A percentile compares a stretch with the other conserved stretches of the same genome.
phyloP scores from a whole-genome alignment of 495 filamentous ascomycete species.

The Talaromyces nanjingensis region DNA sequence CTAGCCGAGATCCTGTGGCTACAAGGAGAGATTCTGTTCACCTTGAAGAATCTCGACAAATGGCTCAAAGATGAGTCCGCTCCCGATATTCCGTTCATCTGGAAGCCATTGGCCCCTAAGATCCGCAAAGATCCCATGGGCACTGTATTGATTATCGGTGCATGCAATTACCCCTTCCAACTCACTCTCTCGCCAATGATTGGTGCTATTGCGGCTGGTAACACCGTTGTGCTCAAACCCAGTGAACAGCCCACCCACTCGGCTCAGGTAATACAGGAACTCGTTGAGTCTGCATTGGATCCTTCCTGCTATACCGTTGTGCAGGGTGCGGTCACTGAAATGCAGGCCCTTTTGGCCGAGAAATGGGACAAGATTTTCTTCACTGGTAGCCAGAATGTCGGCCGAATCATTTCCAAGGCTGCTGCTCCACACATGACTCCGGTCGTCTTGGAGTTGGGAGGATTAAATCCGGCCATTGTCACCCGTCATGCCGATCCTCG shows the following conservation, averaged over 20 bases:
- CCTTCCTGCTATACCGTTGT: slow-evolving; percentile 67
- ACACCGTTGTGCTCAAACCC: slow-evolving; percentile 84
- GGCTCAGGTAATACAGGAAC: slow-evolving; percentile 71
- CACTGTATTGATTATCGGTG: slow-evolving; percentile 76
- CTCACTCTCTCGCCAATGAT: slow-evolving; percentile 71
- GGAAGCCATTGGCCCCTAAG: slow-evolving; percentile 60
- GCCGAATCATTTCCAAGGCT: slow-evolving; percentile 82
- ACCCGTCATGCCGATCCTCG: slow-evolving; percentile 71
- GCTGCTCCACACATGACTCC: slow-evolving; percentile 90
- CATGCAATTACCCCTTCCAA: slow-evolving; percentile 89
- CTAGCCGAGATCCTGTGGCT: slow-evolving; percentile 67
- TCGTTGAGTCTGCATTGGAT: slow-evolving; percentile 69
- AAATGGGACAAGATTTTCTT: slow-evolving; percentile 99
- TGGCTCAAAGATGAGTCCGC: slow-evolving; percentile 79
- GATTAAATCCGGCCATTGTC: slow-evolving; percentile 83
- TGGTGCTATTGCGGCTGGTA: slow-evolving; percentile 87
- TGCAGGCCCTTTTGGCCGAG: slow-evolving; percentile 71
- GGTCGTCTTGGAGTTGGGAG: slow-evolving; percentile 82
- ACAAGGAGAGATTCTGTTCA: slow-evolving; percentile 71
- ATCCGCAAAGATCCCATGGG: slow-evolving; percentile 89
- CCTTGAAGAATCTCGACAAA: slow-evolving; percentile 64
- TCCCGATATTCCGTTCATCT: slow-evolving; percentile 59
- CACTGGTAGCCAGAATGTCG: slow-evolving; percentile 72
- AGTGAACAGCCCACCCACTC: slow-evolving; percentile 71
- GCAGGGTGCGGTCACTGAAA: slow-evolving; percentile 75